A percentile compares a stretch with the other conserved stretches of the same genome.
These are phyloP conservation scores for Colletotrichum plurivorum DNA, from an alignment of 2,329 filamentous ascomycete genomes.

Conservation along the genomic window DNA sequence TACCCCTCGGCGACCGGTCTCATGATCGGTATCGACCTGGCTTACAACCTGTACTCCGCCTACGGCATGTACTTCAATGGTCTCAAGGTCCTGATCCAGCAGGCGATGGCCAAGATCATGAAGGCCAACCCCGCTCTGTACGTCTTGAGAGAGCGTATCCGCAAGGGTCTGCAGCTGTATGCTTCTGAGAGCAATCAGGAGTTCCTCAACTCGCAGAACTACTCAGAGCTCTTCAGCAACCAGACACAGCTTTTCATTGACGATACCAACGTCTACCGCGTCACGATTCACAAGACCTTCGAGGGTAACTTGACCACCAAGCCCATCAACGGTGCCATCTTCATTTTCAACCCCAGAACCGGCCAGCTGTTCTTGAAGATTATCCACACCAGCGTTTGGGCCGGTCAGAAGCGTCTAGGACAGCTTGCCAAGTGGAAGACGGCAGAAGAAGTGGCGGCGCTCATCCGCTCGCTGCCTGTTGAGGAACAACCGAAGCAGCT, in stretches of 20 bases:
- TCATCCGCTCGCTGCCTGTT: conserved; percentile 94
- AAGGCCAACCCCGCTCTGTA: conserved; percentile 98
- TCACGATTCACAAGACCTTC: conserved; percentile 99
- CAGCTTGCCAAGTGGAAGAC: conserved; percentile 99
- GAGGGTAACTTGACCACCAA: conserved; percentile 99
- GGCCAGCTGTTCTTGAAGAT: conserved; percentile 99
- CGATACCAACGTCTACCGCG: conserved; percentile 98
- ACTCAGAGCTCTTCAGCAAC: conserved; percentile 98
- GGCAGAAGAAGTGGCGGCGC: conserved; percentile 97
- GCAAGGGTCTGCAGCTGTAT: conserved; percentile 97
- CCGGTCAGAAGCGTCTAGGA: conserved; percentile 97
- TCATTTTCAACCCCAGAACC: conserved; percentile 99
- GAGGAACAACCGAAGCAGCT: conserved; percentile 99
- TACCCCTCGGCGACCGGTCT: conserved; percentile 97
- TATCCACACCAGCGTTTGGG: conserved; percentile 99
- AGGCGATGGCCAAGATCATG: conserved; percentile 99
- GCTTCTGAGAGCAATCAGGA: conserved; percentile 99
- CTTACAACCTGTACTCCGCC: conserved; percentile 98
- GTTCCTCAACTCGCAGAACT: conserved; percentile 99
- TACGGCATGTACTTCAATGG: conserved; percentile 99
- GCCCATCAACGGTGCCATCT: conserved; percentile 99
- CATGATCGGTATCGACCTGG: conserved; percentile 97
- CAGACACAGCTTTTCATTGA: conserved; percentile 99
- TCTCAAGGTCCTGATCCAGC: conserved; percentile 93
- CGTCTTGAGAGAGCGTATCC: conserved; percentile 95